These are phyloP conservation scores for Heterobasidion parviporum DNA, from an alignment of 1,284 basidiomycete species.

Conservation along the genomic window DNA sequence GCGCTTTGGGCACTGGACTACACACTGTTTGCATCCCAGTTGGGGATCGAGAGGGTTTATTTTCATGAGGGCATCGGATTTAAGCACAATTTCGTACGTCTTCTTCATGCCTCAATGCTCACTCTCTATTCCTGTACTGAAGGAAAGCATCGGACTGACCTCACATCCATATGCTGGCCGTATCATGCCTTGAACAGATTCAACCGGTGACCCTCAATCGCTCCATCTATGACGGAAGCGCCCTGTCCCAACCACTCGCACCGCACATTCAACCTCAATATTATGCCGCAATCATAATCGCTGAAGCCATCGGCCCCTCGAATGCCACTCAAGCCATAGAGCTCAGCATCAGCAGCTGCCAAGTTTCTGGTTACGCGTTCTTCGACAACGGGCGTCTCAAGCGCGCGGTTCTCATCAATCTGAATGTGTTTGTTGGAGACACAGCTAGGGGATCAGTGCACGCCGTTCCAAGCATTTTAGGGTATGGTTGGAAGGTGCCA, in stretches of 20 bases:
- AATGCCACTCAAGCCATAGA: constrained; percentile 40
- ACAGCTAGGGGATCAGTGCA: constrained; percentile 30
- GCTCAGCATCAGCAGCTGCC: constrained; percentile 37
- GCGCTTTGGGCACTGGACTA: constrained; percentile 67
- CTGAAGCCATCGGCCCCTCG: constrained; percentile 32
- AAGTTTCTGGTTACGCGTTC: constrained; percentile 55
- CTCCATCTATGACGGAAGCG: constrained; percentile 42
- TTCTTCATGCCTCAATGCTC: too few relatives aligned
- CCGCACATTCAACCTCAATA: constrained; percentile 55
- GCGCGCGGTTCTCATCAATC: constrained; percentile 52
- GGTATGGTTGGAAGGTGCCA: constrained; percentile 12
- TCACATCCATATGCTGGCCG: too few relatives aligned
- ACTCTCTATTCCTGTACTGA: not conserved
- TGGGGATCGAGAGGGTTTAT: constrained; percentile 27
- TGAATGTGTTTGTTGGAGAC: constrained; percentile 31
- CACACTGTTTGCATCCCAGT: constrained; percentile 36
- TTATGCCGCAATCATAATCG: constrained; percentile 47
- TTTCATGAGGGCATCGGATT: constrained; percentile 37
- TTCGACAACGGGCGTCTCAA: constrained; percentile 38
- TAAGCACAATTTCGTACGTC: constrained; percentile 33
- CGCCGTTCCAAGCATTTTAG: constrained; percentile 30
- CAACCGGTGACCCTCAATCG: constrained; percentile 46
- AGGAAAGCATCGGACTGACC: not conserved
- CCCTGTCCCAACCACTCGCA: constrained; percentile 34
- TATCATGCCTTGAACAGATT: constrained; percentile 25